Percentiles rank a stretch among this genome's conserved stretches.
phyloP scores from a whole-genome alignment of 352 stramenopile genomes.

The Globisporangium mamillatum region DNA sequence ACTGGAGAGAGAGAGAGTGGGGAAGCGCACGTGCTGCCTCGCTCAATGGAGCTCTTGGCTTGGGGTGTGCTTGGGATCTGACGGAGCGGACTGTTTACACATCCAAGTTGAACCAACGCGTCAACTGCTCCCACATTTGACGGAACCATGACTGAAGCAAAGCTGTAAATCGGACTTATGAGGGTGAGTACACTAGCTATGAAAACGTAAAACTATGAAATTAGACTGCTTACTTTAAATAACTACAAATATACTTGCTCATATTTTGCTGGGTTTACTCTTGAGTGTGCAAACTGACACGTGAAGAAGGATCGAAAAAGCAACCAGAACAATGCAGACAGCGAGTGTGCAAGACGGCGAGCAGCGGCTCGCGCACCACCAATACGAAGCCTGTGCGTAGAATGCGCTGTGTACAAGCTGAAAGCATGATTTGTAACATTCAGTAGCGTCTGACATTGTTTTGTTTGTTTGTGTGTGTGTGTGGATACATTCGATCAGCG shows the following conservation, averaged over 20 bases:
- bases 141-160: background rate
- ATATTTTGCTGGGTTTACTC: background rate
- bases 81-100: conserved; percentile 3
- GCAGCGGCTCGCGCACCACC: conserved; percentile 30
- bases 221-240: background rate
- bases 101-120: conserved; percentile 10
- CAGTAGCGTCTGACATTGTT: conserved; percentile 3
- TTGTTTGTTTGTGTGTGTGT: background rate
- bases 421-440: background rate
- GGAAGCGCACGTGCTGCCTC: background rate
- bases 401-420: background rate
- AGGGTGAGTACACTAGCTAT: background rate
- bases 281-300: background rate
- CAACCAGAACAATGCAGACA: background rate
- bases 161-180: background rate
- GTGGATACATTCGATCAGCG: conserved; percentile 5
- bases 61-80: background rate
- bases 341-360: conserved; percentile 28
- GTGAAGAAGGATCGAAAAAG: background rate
- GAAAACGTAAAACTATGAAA: background rate
- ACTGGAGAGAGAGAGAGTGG: background rate
- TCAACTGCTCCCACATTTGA: conserved; percentile 1
- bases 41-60: conserved; percentile 3
- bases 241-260: background rate
- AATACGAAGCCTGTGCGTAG: conserved; percentile 20